Evolutionary conservation across 108 stramenopile species (phyloP).

Genomic region (Stephanodiscus triporus): DNA sequence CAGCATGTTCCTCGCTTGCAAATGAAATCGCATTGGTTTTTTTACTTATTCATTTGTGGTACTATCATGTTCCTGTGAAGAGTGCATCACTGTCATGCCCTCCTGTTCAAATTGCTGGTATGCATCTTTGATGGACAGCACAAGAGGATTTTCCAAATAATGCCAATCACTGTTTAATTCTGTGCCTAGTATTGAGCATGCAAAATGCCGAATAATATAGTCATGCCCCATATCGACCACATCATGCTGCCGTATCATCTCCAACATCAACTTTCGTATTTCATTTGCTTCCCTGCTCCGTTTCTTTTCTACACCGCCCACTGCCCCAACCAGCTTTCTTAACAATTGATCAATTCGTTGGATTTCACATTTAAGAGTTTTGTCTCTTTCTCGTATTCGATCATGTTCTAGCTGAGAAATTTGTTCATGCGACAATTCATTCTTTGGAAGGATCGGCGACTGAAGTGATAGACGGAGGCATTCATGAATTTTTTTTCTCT

Average conservation of each 20-base stretch:
- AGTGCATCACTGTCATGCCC: background rate
- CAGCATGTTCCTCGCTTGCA: background rate
- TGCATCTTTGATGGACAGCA: slow-evolving; percentile 11
- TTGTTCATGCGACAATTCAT: slow-evolving; percentile 47
- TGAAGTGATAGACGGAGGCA: slow-evolving; percentile 33
- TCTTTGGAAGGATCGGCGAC: slow-evolving; percentile 35
- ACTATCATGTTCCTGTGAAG: background rate
- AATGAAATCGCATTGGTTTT: background rate
- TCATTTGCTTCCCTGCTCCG: slow-evolving; percentile 56
- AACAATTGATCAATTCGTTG: slow-evolving; percentile 59
- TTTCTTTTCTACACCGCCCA: slow-evolving; percentile 51
- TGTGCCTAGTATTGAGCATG: slow-evolving; percentile 16
- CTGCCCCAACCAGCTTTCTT: slow-evolving; percentile 58
- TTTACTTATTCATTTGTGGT: background rate
- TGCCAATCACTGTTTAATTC: slow-evolving; percentile 10
- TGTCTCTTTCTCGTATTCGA: slow-evolving; percentile 25
- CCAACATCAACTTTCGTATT: slow-evolving; percentile 54
- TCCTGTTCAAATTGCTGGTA: slow-evolving; percentile 12
- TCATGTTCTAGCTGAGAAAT: slow-evolving; percentile 22
- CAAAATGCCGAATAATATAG: slow-evolving; percentile 15
- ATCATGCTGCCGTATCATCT: slow-evolving; percentile 9
- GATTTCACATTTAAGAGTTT: slow-evolving; percentile 45
- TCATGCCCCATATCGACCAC: slow-evolving; percentile 1
- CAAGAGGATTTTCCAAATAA: slow-evolving; percentile 8
- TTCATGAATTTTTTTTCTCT: slow-evolving; percentile 10